Percentiles rank a stretch among this genome's conserved stretches.
Conservation (phyloP, 1,139 yeast genomes). For the Debaryomyces subglobosus region DNA sequence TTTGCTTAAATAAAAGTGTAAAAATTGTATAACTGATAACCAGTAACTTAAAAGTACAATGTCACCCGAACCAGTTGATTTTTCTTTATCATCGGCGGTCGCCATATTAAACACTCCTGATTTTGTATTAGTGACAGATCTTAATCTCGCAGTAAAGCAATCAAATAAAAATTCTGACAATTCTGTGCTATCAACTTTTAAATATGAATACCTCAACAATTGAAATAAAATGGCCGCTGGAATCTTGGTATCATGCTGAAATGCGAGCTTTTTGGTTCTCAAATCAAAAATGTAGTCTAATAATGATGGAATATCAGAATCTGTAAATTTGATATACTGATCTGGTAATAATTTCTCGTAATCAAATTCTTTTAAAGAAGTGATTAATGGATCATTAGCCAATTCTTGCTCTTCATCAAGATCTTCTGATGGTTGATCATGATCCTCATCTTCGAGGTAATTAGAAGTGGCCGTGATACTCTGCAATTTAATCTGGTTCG, state of each 20-base stretch:
- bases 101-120: conserved; percentile 60
- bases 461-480: conserved; percentile 39
- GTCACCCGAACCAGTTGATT: conserved; percentile 54
- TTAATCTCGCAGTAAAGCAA: conserved; percentile 61
- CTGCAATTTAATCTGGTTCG: conserved; percentile 51
- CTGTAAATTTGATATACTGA: conserved; percentile 61
- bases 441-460: conserved; percentile 23
- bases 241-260: conserved; percentile 57
- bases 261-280: conserved; percentile 28
- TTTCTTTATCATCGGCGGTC: conserved; percentile 25
- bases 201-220: conserved; percentile 64
- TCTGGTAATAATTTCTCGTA: conserved; percentile 49
- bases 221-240: conserved; percentile 75
- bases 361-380: conserved; percentile 43
- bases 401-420: conserved; percentile 31
- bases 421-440: conserved; percentile 26
- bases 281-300: conserved; percentile 58
- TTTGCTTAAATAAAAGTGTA: conserved; percentile 64
- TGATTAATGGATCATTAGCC: conserved; percentile 32
- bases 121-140: conserved; percentile 60
- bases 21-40: conserved; percentile 67
- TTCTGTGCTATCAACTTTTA: conserved; percentile 53
- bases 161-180: conserved; percentile 62
- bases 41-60: conserved; percentile 73
- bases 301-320: conserved; percentile 64